Conservation (phyloP, 2,329 filamentous ascomycete genomes). For the Mycogone perniciosa region DNA sequence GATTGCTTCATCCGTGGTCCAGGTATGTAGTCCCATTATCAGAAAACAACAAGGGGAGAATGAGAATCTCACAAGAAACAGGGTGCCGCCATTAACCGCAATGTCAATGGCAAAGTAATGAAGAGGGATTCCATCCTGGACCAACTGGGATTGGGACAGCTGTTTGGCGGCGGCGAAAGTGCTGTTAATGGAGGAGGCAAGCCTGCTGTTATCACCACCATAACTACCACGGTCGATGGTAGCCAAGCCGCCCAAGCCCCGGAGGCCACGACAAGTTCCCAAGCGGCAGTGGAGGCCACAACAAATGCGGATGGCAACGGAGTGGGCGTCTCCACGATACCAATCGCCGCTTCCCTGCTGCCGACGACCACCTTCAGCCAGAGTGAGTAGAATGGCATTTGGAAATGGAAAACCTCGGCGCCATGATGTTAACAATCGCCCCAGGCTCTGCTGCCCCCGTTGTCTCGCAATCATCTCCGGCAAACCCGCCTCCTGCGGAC, state of each 20-base stretch:
- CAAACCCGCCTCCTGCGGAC: constrained; percentile 1
- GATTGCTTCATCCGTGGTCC: constrained; percentile 14
- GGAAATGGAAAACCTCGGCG: background rate
- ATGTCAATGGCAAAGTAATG: constrained; percentile 4
- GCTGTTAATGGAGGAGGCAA: too few species aligned
- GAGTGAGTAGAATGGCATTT: background rate
- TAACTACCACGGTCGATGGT: background rate
- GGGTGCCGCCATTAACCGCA: constrained; percentile 6
- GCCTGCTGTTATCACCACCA: background rate
- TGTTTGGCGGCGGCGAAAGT: constrained; percentile 8
- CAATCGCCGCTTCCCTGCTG: constrained; percentile 20
- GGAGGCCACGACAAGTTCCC: background rate
- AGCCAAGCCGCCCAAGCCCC: background rate
- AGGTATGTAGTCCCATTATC: constrained; percentile 11
- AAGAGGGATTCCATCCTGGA: constrained; percentile 8
- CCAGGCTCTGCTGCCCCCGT: constrained; percentile 1
- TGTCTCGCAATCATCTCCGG: constrained; percentile 1
- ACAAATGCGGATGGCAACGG: constrained; percentile 20
- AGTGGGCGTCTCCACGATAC: constrained; percentile 26
- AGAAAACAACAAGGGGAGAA: background rate
- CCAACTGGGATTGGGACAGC: constrained; percentile 12
- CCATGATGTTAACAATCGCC: background rate
- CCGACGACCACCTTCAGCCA: constrained; percentile 24
- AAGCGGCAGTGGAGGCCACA: background rate
- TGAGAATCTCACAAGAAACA: background rate